These are phyloP conservation scores for Torulaspora gathmanii DNA, from an alignment of 805 yeast genomes.

Conservation along the genomic window DNA sequence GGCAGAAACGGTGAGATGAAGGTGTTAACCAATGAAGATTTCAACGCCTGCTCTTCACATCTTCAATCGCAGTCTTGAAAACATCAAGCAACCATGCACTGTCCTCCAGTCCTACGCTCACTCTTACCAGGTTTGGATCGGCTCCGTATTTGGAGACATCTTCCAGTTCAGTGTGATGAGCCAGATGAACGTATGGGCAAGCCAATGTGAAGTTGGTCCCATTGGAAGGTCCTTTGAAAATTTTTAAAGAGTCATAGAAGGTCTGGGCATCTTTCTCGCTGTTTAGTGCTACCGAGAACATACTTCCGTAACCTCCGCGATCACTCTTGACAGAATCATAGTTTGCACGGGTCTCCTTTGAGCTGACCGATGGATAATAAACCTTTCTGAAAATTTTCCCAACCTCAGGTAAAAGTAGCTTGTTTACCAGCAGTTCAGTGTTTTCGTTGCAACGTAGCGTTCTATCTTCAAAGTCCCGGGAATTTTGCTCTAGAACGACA, in stretches of 20 bases:
- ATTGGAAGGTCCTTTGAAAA: slow-evolving; percentile 70
- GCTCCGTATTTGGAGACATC: slow-evolving; percentile 78
- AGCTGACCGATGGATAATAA: slow-evolving; percentile 13
- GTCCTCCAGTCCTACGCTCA: slow-evolving; percentile 79
- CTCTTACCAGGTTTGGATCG: slow-evolving; percentile 65
- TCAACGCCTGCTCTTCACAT: slow-evolving; percentile 19
- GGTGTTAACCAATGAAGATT: no score
- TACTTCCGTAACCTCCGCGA: slow-evolving; percentile 15
- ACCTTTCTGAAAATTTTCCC: slow-evolving; percentile 11
- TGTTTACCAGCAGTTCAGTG: slow-evolving; percentile 32
- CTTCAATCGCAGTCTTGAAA: slow-evolving; percentile 46
- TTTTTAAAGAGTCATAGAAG: slow-evolving; percentile 12
- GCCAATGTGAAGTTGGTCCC: slow-evolving; percentile 86
- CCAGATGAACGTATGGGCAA: slow-evolving; percentile 78
- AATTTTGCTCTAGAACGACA: slow-evolving; percentile 78
- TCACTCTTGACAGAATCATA: slow-evolving; percentile 10
- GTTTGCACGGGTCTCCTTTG: slow-evolving; percentile 11
- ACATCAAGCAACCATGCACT: slow-evolving; percentile 47
- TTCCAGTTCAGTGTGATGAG: slow-evolving; percentile 75
- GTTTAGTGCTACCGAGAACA: slow-evolving; percentile 11
- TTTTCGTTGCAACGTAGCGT: slow-evolving; percentile 46
- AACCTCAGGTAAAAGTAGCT: slow-evolving; percentile 8
- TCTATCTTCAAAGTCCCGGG: slow-evolving; percentile 72
- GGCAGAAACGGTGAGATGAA: neutral
- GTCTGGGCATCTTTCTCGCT: slow-evolving; percentile 10